These are phyloP conservation scores for Rhizophora mangle DNA, from an alignment of 345 rosid genomes.

Conservation along the genomic window DNA sequence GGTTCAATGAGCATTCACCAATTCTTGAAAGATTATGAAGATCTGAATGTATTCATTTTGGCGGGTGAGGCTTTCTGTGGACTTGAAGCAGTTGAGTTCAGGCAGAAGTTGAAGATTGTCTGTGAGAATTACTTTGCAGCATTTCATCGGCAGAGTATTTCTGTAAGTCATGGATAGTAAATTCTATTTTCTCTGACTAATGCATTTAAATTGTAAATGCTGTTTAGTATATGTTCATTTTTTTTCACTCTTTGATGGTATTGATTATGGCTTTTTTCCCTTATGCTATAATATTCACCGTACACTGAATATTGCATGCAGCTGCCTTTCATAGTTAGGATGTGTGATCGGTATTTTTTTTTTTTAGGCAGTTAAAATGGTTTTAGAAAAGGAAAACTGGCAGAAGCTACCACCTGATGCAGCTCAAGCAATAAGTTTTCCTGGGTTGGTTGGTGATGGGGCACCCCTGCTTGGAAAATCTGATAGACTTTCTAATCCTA, in stretches of 20 bases:
- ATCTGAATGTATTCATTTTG: conserved; percentile 74
- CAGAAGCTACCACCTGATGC: conserved; percentile 68
- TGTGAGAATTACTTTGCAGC: conserved; percentile 77
- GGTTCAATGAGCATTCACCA: conserved; percentile 91
- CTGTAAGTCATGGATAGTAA: conserved; percentile 46
- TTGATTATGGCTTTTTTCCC: conserved; percentile 2
- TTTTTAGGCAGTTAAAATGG: conserved; percentile 93
- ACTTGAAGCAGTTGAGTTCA: conserved; percentile 81
- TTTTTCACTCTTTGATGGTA: not conserved
- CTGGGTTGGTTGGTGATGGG: conserved; percentile 97
- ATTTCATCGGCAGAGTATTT: conserved; percentile 85
- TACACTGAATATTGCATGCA: too few relatives aligned
- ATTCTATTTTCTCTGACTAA: not conserved
- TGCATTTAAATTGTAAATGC: not conserved
- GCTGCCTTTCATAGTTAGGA: too few relatives aligned
- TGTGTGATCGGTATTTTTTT: not conserved
- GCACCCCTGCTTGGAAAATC: conserved; percentile 72
- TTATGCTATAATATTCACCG: too few relatives aligned
- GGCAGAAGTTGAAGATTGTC: conserved; percentile 85
- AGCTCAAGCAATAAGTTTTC: conserved; percentile 65
- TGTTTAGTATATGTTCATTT: not conserved
- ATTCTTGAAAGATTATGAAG: conserved; percentile 90
- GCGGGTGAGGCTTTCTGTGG: conserved; percentile 99
- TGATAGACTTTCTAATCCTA: conserved; percentile 43
- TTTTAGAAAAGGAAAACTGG: conserved; percentile 96